A percentile compares a stretch with the other conserved stretches of the same genome.
Conservation (phyloP, 176 grass and related monocot genomes). For the Echinochloa phyllopogon region DNA sequence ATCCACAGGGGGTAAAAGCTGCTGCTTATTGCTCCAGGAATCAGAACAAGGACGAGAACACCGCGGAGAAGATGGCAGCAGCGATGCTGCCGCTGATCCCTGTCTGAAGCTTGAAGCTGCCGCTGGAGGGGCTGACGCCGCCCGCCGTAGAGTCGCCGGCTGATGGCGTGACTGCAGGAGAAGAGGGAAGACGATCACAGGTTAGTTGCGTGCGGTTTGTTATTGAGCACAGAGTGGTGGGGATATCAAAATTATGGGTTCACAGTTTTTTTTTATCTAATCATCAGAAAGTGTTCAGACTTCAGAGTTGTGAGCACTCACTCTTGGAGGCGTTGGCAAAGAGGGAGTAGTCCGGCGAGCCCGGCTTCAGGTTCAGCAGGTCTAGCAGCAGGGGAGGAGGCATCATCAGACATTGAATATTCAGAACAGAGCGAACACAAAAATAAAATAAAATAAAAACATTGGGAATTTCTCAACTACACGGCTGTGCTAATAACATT, state of each 20-base stretch:
- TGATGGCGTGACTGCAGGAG: slow-evolving; percentile 38
- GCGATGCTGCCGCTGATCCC: slow-evolving; percentile 31
- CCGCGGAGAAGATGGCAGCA: slow-evolving; percentile 39
- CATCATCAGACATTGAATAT: not conserved
- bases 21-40: not conserved
- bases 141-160: not conserved
- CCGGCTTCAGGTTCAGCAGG: slow-evolving; percentile 57
- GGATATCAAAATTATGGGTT: no score
- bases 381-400: slow-evolving; percentile 9
- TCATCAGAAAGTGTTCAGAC: no score
- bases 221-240: not conserved
- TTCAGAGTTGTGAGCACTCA: slow-evolving; percentile 27
- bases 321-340: slow-evolving; percentile 57
- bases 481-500: not conserved
- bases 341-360: slow-evolving; percentile 65
- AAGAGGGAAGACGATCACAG: not conserved
- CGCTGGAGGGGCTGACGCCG: slow-evolving; percentile 12
- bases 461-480: not conserved
- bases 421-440: not conserved
- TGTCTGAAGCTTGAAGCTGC: slow-evolving; percentile 29
- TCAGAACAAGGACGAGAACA: slow-evolving; percentile 61
- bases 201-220: not conserved
- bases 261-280: no score
- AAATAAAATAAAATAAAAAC: not conserved
- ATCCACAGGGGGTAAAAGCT: slow-evolving; percentile 4